Conservation (phyloP, 805 yeast genomes). For the Yamadazyma nakazawae region DNA sequence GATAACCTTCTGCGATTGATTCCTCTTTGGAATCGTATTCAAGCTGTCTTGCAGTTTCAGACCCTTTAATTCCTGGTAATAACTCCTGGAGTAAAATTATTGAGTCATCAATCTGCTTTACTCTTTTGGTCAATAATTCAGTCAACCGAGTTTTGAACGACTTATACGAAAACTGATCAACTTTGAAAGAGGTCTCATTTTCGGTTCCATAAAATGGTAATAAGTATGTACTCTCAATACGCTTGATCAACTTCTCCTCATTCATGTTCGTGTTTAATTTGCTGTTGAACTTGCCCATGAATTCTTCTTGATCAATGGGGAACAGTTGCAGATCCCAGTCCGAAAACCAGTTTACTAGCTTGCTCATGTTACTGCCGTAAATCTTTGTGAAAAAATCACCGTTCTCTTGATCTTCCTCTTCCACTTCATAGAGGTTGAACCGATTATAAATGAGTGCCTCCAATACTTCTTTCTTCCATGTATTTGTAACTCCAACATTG, state of each 20-base stretch:
- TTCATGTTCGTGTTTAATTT: constrained; percentile 17
- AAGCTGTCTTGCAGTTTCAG: constrained; percentile 31
- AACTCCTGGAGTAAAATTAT: constrained; percentile 11
- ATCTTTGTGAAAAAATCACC: constrained; percentile 19
- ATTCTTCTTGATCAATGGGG: constrained; percentile 13
- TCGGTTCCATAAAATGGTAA: constrained; percentile 3
- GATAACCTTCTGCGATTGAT: constrained; percentile 28
- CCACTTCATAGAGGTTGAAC: constrained; percentile 16
- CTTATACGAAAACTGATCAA: constrained; percentile 22
- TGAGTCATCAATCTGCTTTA: constrained; percentile 19
- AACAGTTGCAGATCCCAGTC: constrained; percentile 19
- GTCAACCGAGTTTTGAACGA: constrained; percentile 28
- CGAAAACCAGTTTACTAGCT: constrained; percentile 26
- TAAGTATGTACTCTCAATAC: constrained; percentile 18
- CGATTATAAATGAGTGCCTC: constrained; percentile 30
- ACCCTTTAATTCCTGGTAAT: constrained; percentile 21
- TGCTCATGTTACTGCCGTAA: constrained; percentile 28
- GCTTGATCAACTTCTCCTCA: constrained; percentile 24
- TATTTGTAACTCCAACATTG: constrained; percentile 19
- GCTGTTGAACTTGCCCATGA: constrained; percentile 21
- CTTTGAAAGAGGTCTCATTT: constrained; percentile 9
- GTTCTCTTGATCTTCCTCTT: not conserved
- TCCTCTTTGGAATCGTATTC: constrained; percentile 33
- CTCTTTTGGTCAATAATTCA: constrained; percentile 20
- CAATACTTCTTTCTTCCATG: constrained; percentile 32